phyloP scores from a whole-genome alignment of 1,284 basidiomycete species.

The Sphagnurus paluster region DNA sequence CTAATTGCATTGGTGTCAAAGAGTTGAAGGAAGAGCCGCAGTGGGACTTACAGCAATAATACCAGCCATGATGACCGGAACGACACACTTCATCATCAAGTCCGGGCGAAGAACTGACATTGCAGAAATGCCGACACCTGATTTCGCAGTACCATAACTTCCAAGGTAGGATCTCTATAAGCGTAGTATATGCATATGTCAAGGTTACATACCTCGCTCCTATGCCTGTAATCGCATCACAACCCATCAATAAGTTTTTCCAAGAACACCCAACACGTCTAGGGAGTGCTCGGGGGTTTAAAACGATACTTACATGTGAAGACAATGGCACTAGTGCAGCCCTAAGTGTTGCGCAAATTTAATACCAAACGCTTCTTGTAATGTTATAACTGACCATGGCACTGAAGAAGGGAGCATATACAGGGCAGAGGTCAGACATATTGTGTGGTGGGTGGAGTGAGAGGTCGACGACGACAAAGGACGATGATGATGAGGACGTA shows the following conservation, averaged over 20 bases:
- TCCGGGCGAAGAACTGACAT: constrained; percentile 97
- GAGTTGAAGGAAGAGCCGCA: neutral
- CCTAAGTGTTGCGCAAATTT: constrained; percentile 46
- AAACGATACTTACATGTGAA: constrained; percentile 82
- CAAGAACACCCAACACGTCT: neutral
- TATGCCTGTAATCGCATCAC: constrained; percentile 47
- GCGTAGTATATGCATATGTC: constrained; percentile 15
- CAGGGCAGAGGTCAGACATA: constrained; percentile 90
- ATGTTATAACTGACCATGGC: constrained; percentile 70
- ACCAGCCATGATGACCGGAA: constrained; percentile 99
- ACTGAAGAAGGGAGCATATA: constrained; percentile 97
- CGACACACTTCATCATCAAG: constrained; percentile 93
- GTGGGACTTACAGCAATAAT: constrained; percentile 83
- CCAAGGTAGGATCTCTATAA: constrained; percentile 10
- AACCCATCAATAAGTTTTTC: constrained; percentile 6
- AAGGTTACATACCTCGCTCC: constrained; percentile 60
- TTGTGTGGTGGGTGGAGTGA: constrained; percentile 9
- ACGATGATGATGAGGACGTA: constrained; percentile 19
- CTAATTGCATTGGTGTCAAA: constrained; percentile 23
- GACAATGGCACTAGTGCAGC: constrained; percentile 95
- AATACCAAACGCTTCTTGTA: neutral
- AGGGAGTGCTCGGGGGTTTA: neutral
- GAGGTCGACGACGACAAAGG: constrained; percentile 8
- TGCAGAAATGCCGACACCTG: constrained; percentile 97
- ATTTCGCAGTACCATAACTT: constrained; percentile 96